Base-by-base conservation (phyloP, 2,329 filamentous ascomycete species). In the Calonectria leucothoes region DNA sequence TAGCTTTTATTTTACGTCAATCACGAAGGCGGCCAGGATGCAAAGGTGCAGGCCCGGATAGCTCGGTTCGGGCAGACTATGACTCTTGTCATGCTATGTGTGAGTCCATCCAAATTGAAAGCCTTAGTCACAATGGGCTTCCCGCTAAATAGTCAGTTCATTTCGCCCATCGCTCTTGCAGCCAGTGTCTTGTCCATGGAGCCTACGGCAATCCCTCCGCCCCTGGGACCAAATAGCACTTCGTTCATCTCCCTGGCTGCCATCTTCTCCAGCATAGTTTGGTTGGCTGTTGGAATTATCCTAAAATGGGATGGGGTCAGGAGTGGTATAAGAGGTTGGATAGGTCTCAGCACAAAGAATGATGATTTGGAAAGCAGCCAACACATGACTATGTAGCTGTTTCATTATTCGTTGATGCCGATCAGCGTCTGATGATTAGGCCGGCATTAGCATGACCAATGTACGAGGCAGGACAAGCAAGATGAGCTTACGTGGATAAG, bases 401-500 rank as follows among this genome's bases (percentile, higher is more conserved):
- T 25, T 1, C 4, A 6, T 6, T 27, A 17, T 10, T 2, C 31
- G n/a, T 3, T 10, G 31, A 3, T 12, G 0, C 1, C 0, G 23
- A 39, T 10, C 1, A 39, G 11, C 6, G 6, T 45, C 11, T 25
- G 49, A 20, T 17, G 7, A n/a, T n/a, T n/a, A n/a, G n/a, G n/a
- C n/a, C n/a, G n/a, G n/a, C n/a, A n/a, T n/a, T n/a, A n/a, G n/a
- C n/a, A n/a, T n/a, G n/a, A n/a, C n/a, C n/a, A n/a, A n/a, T n/a
- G n/a, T n/a, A n/a, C n/a, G n/a, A n/a, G n/a, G n/a, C n/a, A n/a
- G n/a, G n/a, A n/a, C n/a, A n/a, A n/a, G n/a, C n/a, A n/a, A n/a
- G n/a, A n/a, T n/a, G n/a, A n/a, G n/a, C n/a, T n/a, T n/a, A n/a
- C n/a, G n/a, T n/a, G n/a, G n/a, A n/a, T n/a, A n/a, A n/a, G n/a